Conservation (phyloP, 208 protist genomes). For the Leishmania lainsoni region DNA sequence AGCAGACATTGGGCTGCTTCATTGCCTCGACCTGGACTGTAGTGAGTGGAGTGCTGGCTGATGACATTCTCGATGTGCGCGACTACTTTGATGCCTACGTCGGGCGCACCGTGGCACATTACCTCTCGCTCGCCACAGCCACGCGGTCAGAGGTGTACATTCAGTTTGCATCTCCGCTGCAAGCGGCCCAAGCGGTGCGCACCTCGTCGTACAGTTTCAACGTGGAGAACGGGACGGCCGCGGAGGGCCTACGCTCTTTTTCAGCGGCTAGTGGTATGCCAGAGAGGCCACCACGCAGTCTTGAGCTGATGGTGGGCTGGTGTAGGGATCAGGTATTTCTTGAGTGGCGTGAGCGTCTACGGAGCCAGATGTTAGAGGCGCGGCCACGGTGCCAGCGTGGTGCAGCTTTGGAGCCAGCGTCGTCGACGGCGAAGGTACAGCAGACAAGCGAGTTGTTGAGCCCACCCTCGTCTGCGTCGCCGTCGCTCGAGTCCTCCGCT, state of each 20-base stretch:
- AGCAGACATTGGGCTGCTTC: not conserved
- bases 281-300: not conserved
- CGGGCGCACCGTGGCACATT: conserved; percentile 70
- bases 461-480: conserved; percentile 6
- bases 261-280: not conserved
- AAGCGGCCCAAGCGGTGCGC: conserved; percentile 59
- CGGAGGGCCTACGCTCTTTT: conserved; percentile 6
- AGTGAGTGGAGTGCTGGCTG: conserved; percentile 39
- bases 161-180: conserved; percentile 54
- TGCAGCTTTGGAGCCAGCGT: not conserved
- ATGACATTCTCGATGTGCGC: conserved; percentile 60
- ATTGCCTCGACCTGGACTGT: conserved; percentile 50
- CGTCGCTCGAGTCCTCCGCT: conserved; percentile 25
- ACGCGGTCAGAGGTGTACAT: conserved; percentile 49
- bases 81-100: conserved; percentile 73
- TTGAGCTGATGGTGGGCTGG: conserved; percentile 45
- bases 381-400: not conserved
- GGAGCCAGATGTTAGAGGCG: conserved; percentile 21
- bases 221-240: conserved; percentile 35
- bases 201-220: conserved; percentile 24
- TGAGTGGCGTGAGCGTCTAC: conserved; percentile 29
- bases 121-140: conserved; percentile 19
- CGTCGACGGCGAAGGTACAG: not conserved
- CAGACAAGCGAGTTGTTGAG: not conserved
- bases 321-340: conserved; percentile 58